A percentile compares a stretch with the other conserved stretches of the same genome.
phyloP scores from a whole-genome alignment of 2,329 filamentous ascomycete species.

The Colletotrichum musicola region DNA sequence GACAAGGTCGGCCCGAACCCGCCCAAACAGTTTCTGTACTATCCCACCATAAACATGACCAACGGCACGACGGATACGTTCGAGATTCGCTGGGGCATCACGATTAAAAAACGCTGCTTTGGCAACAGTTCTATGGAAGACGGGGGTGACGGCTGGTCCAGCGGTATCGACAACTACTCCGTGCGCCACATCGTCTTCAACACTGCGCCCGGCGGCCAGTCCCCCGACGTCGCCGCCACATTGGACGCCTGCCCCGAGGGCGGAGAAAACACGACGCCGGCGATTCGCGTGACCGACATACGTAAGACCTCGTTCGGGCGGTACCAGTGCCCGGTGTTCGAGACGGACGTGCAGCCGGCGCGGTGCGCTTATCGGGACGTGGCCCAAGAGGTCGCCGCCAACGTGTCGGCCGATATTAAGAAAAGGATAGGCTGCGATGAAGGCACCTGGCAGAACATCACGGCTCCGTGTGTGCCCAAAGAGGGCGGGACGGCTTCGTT shows the following conservation, averaged over 20 bases:
- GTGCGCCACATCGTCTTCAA: neutral
- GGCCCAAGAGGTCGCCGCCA: conserved; percentile 12
- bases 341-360: neutral
- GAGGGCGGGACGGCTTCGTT: neutral
- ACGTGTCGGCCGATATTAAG: conserved; percentile 1
- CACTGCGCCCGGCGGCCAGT: conserved; percentile 6
- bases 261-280: neutral
- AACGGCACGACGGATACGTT: too few species aligned
- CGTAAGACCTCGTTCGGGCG: too few species aligned
- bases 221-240: conserved; percentile 7
- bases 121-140: neutral
- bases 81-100: too few species aligned
- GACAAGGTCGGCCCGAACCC: too few species aligned
- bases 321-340: conserved; percentile 3
- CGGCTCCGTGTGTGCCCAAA: neutral
- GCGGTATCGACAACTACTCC: too few species aligned
- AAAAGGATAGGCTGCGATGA: conserved; percentile 7
- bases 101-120: too few species aligned
- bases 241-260: conserved; percentile 1
- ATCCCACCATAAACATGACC: too few species aligned
- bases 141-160: neutral
- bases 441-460: conserved; percentile 15
- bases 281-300: neutral
- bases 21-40: too few species aligned
- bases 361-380: neutral